phyloP scores from a whole-genome alignment of 1,284 basidiomycete species.

The Hortiboletus rubellus region DNA sequence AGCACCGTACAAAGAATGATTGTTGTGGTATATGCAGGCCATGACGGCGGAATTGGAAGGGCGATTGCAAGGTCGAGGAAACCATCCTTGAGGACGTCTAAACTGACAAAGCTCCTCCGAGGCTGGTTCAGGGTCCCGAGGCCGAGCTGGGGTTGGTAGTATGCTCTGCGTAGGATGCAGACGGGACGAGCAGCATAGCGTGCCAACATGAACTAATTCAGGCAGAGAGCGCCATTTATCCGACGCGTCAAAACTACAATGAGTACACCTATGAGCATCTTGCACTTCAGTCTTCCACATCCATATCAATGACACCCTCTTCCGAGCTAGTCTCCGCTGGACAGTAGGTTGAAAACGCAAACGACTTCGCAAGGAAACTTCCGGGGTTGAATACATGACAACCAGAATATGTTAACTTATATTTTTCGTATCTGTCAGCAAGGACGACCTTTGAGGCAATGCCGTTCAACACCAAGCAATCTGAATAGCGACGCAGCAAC shows the following conservation, averaged over 20 bases:
- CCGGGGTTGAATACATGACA: slow-evolving; percentile 99
- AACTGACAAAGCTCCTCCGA: slow-evolving; percentile 38
- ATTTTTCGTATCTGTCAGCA: slow-evolving; percentile 96
- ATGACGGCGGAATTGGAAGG: slow-evolving; percentile 62
- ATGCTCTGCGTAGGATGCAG: slow-evolving; percentile 7
- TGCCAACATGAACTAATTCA: slow-evolving; percentile 25
- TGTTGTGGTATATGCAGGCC: slow-evolving; percentile 72
- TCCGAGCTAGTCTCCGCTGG: slow-evolving; percentile 77
- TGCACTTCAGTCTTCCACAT: slow-evolving; percentile 30
- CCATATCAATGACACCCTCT: slow-evolving; percentile 53
- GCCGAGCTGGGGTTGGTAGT: slow-evolving; percentile 3
- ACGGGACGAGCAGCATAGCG: slow-evolving; percentile 15
- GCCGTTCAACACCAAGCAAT: slow-evolving; percentile 8
- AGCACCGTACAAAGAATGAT: slow-evolving; percentile 75
- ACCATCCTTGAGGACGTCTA: slow-evolving; percentile 46
- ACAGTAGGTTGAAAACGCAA: slow-evolving; percentile 87
- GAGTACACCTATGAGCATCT: not conserved
- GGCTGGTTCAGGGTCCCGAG: not conserved
- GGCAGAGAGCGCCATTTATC: not conserved
- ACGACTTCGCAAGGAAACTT: slow-evolving; percentile 76
- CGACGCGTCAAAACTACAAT: not conserved
- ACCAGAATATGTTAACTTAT: slow-evolving; percentile 95
- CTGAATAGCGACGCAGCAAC: not conserved
- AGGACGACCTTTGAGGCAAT: slow-evolving; percentile 70
- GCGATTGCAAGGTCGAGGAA: slow-evolving; percentile 68